A percentile compares a stretch with the other conserved stretches of the same genome.
These are phyloP conservation scores for Trypanosoma cruzi DNA, from an alignment of 208 protist genomes.

Conservation along the genomic window DNA sequence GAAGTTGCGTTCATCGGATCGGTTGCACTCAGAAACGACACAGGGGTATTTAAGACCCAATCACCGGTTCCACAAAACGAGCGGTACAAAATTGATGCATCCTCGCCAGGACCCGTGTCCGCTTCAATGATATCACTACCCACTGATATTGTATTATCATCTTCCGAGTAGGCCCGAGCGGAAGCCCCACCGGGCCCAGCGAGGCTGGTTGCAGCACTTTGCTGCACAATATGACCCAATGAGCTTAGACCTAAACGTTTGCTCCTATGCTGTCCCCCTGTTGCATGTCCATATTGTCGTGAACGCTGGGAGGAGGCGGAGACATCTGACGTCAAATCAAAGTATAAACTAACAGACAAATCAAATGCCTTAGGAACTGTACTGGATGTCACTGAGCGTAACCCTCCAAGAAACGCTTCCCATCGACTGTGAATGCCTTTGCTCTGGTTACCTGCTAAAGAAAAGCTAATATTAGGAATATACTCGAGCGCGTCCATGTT, in stretches of 20 bases:
- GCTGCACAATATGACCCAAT: neutral
- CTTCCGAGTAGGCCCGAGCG: neutral
- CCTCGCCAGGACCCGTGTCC: neutral
- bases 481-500: neutral
- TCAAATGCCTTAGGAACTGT: no score
- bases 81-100: slow-evolving; percentile 6
- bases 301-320: no score
- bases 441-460: neutral
- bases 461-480: neutral
- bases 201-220: neutral
- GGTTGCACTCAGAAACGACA: no score
- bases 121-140: neutral
- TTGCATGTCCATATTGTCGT: no score
- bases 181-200: neutral
- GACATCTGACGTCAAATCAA: no score
- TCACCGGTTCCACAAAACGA: slow-evolving; percentile 3
- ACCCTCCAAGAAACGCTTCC: no score
- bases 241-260: no score
- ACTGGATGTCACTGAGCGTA: no score
- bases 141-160: slow-evolving; percentile 5
- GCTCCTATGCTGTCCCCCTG: no score
- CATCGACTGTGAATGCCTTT: no score
- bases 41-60: no score
- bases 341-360: no score
- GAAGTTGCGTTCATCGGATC: neutral